These are phyloP conservation scores for Forsythia suspensa DNA, from an alignment of 257 asterid species.

Conservation along the genomic window DNA sequence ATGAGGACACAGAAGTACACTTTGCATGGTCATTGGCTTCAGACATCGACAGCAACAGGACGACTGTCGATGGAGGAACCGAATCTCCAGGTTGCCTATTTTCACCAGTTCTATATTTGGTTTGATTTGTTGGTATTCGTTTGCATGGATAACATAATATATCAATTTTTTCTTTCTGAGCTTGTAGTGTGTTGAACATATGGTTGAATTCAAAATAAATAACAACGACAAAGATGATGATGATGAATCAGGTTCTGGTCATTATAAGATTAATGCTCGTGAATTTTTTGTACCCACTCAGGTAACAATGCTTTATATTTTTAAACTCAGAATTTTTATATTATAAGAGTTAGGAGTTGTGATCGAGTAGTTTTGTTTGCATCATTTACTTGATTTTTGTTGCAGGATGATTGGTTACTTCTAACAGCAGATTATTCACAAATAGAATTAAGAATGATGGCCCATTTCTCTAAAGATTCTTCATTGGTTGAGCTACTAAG, in stretches of 20 bases:
- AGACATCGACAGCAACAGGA: slow-evolving; percentile 96
- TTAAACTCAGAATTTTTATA: slow-evolving; percentile 2
- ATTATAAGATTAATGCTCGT: slow-evolving; percentile 77
- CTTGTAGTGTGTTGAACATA: slow-evolving; percentile 83
- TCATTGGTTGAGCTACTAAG: slow-evolving; percentile 67
- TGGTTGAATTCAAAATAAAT: slow-evolving; percentile 73
- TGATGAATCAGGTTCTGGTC: slow-evolving; percentile 36
- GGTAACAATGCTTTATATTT: slow-evolving; percentile 50
- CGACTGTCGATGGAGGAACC: slow-evolving; percentile 98
- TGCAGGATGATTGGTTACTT: slow-evolving; percentile 90
- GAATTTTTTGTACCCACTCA: slow-evolving; percentile 84
- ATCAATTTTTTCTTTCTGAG: slow-evolving; percentile 4
- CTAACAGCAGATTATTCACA: slow-evolving; percentile 94
- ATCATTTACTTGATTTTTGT: slow-evolving; percentile 32
- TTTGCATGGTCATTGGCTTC: slow-evolving; percentile 97
- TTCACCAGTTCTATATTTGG: slow-evolving; percentile 10
- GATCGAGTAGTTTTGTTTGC: slow-evolving; percentile 5
- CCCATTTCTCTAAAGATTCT: slow-evolving; percentile 89
- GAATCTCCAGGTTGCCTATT: slow-evolving; percentile 77
- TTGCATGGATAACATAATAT: slow-evolving; percentile 9
- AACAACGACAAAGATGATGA: slow-evolving; percentile 30
- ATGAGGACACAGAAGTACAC: slow-evolving; percentile 79
- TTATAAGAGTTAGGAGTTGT: slow-evolving; percentile 15
- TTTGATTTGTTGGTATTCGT: slow-evolving; percentile 10
- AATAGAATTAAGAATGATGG: slow-evolving; percentile 96